phyloP scores from a whole-genome alignment of 495 filamentous ascomycete genomes.

The Thozetella sp. region DNA sequence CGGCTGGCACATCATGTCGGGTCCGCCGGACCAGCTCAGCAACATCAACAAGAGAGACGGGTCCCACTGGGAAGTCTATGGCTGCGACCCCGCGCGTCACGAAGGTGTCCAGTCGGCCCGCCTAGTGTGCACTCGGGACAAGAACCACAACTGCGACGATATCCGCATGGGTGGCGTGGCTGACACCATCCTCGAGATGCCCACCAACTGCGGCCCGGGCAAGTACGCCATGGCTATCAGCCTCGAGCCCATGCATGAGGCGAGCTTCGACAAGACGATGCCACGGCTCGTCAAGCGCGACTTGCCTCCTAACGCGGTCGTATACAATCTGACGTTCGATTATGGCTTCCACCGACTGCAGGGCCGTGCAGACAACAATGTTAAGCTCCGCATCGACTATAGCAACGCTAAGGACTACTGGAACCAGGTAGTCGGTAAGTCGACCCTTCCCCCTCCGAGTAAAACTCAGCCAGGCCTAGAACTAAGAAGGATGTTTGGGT shows the following conservation, averaged over 20 bases:
- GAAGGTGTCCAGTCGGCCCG: conserved; percentile 14
- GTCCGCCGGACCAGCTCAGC: conserved; percentile 21
- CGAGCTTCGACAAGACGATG: conserved; percentile 19
- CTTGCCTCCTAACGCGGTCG: neutral
- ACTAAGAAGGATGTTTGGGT: too few species aligned
- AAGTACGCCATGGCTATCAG: conserved; percentile 31
- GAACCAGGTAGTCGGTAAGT: neutral
- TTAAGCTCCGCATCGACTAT: neutral
- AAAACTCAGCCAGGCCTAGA: too few species aligned
- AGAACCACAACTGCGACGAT: conserved; percentile 18
- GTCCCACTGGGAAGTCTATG: conserved; percentile 15
- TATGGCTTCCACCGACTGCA: neutral
- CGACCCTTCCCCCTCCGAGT: too few species aligned
- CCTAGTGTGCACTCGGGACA: conserved; percentile 18
- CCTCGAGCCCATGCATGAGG: conserved; percentile 9
- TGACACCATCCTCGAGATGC: conserved; percentile 31
- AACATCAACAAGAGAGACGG: conserved; percentile 23
- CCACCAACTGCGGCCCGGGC: conserved; percentile 22
- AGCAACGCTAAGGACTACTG: neutral
- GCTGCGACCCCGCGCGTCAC: neutral
- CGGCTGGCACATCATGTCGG: conserved; percentile 22
- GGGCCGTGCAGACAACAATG: neutral
- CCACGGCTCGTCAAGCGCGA: conserved; percentile 13
- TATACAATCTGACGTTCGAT: conserved; percentile 5
- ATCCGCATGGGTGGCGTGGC: conserved; percentile 20